Evolutionary conservation across 2,329 filamentous ascomycete species (phyloP).

Genomic region (Pseudogymnoascus verrucosus): DNA sequence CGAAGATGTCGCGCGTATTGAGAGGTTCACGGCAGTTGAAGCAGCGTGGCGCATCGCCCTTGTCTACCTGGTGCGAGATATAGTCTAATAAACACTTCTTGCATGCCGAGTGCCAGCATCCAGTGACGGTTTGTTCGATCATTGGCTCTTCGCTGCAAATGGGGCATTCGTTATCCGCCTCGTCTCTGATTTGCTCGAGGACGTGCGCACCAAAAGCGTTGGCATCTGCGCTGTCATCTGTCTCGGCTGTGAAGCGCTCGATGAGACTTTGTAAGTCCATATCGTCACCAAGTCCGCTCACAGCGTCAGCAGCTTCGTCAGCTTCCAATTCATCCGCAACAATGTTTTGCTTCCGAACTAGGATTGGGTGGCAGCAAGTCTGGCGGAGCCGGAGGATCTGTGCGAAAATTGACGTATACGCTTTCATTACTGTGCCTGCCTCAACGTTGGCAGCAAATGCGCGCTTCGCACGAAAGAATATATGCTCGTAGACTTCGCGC

Average conservation of each 20-base stretch:
- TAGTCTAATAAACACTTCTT: conserved; percentile 87
- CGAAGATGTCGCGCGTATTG: conserved; percentile 78
- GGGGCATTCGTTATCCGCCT: conserved; percentile 82
- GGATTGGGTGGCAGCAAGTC: conserved; percentile 84
- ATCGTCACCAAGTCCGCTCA: conserved; percentile 78
- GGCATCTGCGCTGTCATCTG: conserved; percentile 52
- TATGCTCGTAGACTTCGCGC: conserved; percentile 85
- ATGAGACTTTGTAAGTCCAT: conserved; percentile 91
- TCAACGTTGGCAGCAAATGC: conserved; percentile 83
- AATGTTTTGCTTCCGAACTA: conserved; percentile 77
- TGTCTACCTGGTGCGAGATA: conserved; percentile 77
- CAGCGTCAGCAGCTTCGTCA: conserved; percentile 66
- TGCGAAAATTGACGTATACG: conserved; percentile 93
- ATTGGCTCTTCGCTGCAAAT: conserved; percentile 95
- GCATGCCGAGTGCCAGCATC: conserved; percentile 96
- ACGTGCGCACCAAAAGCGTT: conserved; percentile 79
- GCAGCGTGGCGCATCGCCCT: conserved; percentile 68
- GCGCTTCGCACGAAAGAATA: conserved; percentile 73
- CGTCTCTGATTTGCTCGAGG: conserved; percentile 82
- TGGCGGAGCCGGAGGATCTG: conserved; percentile 90
- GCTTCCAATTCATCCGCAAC: conserved; percentile 85
- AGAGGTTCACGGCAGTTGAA: conserved; percentile 85
- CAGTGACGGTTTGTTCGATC: conserved; percentile 87
- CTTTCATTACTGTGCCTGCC: conserved; percentile 87
- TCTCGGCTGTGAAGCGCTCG: conserved; percentile 67